Evolutionary conservation across 179 eudicot species (phyloP), one percentile per base, ranked within the genome.

Genomic region (Beta lomatogona): DNA sequence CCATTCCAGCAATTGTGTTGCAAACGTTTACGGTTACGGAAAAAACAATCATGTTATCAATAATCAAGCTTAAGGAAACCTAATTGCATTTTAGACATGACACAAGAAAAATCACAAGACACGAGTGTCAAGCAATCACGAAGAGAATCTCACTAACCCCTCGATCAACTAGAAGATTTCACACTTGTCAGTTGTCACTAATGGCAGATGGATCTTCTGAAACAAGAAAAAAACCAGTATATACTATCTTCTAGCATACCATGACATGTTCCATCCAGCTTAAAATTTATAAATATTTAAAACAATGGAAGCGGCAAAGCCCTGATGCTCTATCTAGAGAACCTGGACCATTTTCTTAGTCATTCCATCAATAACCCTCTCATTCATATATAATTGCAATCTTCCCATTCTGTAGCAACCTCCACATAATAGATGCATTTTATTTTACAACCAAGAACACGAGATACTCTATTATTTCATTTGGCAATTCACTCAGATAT

Each of bases 131-230:
- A 6, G 71, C 50, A 68, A 6, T 36, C 41, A 7, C 1, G 3
- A 41, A 68, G 41, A 6, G n/a, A 68, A 68, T 6, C n/a, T 68
- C 52, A 36, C 72, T 44, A 68, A 68, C 72, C 72, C 71, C 52
- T 68, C 0, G 11, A 68, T 68, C 21, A 41, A 68, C 50, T 16
- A 68, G 18, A 73, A 22, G 36, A 1, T 61, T 61, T 3, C 4
- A 9, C 28, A 59, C 64, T 59, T 45, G n/a, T 21, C 28, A 59
- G 25, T 59, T 45, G n/a, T 21, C 6, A 36, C 12, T 5, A 15
- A 69, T 41, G 53, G 73, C 9, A 69, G 48, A 69, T 36, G 48
- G 10, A 69, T 69, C 73, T 36, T 16, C 53, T 69, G 48, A 8
- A 69, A 69, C 65, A 16, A n/a, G n/a, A 2, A 6, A 60, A n/a